Percentiles rank a stretch among this genome's conserved stretches.
Evolutionary conservation across 495 filamentous ascomycete species (phyloP).

Genomic region (Penicillium maclennaniae): DNA sequence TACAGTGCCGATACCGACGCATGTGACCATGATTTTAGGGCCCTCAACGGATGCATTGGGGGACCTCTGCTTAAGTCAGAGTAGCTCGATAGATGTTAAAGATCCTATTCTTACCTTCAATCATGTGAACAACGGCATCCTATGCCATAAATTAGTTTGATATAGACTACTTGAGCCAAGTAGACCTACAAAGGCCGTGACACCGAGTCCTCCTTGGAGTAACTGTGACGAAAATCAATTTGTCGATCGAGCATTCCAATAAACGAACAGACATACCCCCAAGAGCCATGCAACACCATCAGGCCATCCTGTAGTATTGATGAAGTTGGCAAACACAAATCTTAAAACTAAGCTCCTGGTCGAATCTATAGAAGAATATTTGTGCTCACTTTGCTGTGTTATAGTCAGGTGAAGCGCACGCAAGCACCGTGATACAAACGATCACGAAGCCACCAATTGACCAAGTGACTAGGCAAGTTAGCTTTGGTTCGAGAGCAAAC

Average conservation of each 20-base stretch:
- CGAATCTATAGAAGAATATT: conserved; percentile 24
- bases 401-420: conserved; percentile 57
- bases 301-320: conserved; percentile 56
- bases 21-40: conserved; percentile 67
- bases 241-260: background rate
- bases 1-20: conserved; percentile 61
- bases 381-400: conserved; percentile 52
- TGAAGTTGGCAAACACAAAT: conserved; percentile 53
- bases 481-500: background rate
- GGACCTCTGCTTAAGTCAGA: conserved; percentile 50
- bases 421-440: conserved; percentile 62
- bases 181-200: conserved; percentile 52
- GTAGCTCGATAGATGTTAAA: background rate
- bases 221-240: conserved; percentile 20
- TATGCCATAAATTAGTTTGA: conserved; percentile 17
- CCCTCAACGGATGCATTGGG: conserved; percentile 59
- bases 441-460: conserved; percentile 60
- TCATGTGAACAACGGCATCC: conserved; percentile 48
- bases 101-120: conserved; percentile 26
- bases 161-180: background rate
- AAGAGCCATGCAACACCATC: conserved; percentile 59
- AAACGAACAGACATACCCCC: conserved; percentile 27
- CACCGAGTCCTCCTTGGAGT: conserved; percentile 53
- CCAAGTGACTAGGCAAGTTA: conserved; percentile 50
- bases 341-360: conserved; percentile 42